Conservation (phyloP, 1,284 basidiomycete species). For the Agroathelia rolfsii region DNA sequence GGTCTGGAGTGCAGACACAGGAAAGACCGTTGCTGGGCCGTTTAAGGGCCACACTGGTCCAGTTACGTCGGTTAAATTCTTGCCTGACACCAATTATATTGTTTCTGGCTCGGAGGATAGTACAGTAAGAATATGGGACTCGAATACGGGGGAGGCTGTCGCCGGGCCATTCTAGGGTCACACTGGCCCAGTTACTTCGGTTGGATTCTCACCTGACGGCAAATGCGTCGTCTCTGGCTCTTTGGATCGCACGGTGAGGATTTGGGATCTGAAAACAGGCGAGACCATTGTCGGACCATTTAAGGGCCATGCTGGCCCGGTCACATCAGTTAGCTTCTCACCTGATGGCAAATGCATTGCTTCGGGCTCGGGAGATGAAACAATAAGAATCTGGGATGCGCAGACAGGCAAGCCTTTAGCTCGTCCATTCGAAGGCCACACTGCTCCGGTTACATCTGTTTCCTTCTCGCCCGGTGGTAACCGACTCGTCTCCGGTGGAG, state of each 20-base stretch:
- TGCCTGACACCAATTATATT: slow-evolving; percentile 3
- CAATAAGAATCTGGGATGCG: slow-evolving; percentile 12
- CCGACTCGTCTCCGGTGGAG: slow-evolving; percentile 4
- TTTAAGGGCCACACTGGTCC: slow-evolving; percentile 9
- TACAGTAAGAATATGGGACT: slow-evolving; percentile 8
- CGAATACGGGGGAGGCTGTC: slow-evolving; percentile 1
- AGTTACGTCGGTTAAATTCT: slow-evolving; percentile 13
- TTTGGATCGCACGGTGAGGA: slow-evolving; percentile 9
- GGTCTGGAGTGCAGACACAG: slow-evolving; percentile 12
- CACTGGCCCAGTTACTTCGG: slow-evolving; percentile 4
- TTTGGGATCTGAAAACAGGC: slow-evolving; percentile 11
- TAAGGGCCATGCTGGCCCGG: slow-evolving; percentile 3
- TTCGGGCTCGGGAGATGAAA: slow-evolving; percentile 12
- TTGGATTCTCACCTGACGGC: slow-evolving; percentile 10
- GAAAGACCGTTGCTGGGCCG: slow-evolving; percentile 2
- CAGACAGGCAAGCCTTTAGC: slow-evolving; percentile 3
- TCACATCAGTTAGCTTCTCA: slow-evolving; percentile 10
- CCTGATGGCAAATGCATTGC: slow-evolving; percentile 9
- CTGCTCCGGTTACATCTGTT: slow-evolving; percentile 4
- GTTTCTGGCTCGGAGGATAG: slow-evolving; percentile 3
- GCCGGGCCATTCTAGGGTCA: slow-evolving; percentile 9
- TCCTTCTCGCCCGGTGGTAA: slow-evolving; percentile 6
- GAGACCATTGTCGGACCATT: neutral
- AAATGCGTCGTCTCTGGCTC: slow-evolving; percentile 12
- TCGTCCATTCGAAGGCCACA: slow-evolving; percentile 8